phyloP scores from a whole-genome alignment of 225 moss, liverwort and hornwort species.

The Ulota crispa region DNA sequence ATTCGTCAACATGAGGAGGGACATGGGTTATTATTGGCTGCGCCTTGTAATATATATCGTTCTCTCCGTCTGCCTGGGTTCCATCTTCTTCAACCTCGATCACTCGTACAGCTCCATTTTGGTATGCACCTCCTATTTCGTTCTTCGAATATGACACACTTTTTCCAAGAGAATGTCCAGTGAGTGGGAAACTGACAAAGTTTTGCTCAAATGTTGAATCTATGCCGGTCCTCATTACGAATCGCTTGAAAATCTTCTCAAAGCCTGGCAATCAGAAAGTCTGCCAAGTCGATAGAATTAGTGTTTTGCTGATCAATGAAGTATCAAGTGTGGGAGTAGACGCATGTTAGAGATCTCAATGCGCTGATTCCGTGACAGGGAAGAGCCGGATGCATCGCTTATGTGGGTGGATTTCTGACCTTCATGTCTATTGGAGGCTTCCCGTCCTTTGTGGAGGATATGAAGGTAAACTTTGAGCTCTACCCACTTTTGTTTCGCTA shows the following conservation, averaged over 20 bases:
- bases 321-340: not conserved
- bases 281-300: no score
- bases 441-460: slow-evolving; percentile 92
- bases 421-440: slow-evolving; percentile 97
- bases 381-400: slow-evolving; percentile 82
- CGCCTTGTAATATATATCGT: slow-evolving; percentile 69
- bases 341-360: not conserved
- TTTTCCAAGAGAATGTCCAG: not conserved
- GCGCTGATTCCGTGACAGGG: slow-evolving; percentile 40
- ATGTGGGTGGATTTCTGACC: slow-evolving; percentile 79
- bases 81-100: slow-evolving; percentile 63
- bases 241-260: no score
- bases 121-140: slow-evolving; percentile 27
- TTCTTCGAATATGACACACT: not conserved
- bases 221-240: no score
- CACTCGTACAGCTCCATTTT: slow-evolving; percentile 51
- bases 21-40: slow-evolving; percentile 89
- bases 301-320: not conserved
- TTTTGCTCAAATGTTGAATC: no score
- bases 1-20: slow-evolving; percentile 76
- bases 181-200: no score
- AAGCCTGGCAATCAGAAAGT: no score
- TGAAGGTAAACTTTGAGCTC: slow-evolving; percentile 50
- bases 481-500: not conserved
- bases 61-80: slow-evolving; percentile 62